Evolutionary conservation across 202 grass and related monocot genomes (phyloP).

Genomic region (Setaria viridis): DNA sequence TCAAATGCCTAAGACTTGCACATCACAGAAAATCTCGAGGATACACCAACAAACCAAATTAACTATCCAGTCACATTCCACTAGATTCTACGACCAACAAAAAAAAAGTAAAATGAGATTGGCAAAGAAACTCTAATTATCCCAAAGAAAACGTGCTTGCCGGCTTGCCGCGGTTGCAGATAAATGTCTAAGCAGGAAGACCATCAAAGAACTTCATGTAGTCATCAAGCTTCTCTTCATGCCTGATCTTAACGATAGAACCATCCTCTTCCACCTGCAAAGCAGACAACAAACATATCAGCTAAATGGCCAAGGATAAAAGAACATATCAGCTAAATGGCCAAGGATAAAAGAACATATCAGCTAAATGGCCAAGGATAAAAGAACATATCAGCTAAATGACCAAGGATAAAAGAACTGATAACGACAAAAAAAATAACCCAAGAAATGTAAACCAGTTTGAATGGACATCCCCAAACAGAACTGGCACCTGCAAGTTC

Average conservation of each 20-base stretch:
- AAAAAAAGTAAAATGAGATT: not conserved
- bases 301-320: not conserved
- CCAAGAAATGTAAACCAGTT: too few species aligned
- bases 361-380: not conserved
- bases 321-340: not conserved
- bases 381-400: not conserved
- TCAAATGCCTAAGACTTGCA: not conserved
- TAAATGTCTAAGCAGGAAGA: slow-evolving; percentile 49
- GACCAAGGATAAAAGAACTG: not conserved
- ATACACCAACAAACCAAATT: not conserved
- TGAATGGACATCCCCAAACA: too few species aligned
- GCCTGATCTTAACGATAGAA: slow-evolving; percentile 79
- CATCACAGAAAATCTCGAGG: not conserved
- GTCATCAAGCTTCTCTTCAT: slow-evolving; percentile 80
- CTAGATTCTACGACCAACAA: not conserved
- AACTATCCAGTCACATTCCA: not conserved
- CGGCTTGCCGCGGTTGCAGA: not conserved
- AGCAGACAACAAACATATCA: not conserved
- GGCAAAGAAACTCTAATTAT: not conserved
- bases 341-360: not conserved
- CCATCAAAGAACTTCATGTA: slow-evolving; percentile 89
- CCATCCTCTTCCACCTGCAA: slow-evolving; percentile 65
- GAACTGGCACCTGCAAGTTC: too few species aligned
- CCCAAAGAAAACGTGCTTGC: not conserved
- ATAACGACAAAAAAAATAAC: not conserved